These are phyloP conservation scores for Phaeomoniella chlamydospora DNA, from an alignment of 2,329 filamentous ascomycete species.

Conservation along the genomic window DNA sequence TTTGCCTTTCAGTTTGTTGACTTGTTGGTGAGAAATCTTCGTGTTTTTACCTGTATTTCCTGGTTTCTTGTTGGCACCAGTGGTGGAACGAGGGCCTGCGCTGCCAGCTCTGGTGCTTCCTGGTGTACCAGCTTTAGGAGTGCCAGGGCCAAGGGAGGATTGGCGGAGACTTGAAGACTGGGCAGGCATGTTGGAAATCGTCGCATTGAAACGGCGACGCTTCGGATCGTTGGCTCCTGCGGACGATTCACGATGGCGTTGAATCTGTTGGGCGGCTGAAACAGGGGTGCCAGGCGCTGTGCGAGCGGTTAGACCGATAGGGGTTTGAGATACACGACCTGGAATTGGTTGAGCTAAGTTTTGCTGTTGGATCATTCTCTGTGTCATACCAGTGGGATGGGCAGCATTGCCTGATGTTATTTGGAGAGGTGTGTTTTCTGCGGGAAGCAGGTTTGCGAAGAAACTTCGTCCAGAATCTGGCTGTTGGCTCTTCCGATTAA, in stretches of 20 bases:
- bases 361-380: constrained; percentile 32
- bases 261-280: constrained; percentile 14
- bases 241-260: constrained; percentile 40
- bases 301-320: constrained; percentile 18
- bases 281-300: constrained; percentile 26
- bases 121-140: constrained; percentile 44
- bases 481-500: constrained; percentile 31
- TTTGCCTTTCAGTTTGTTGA: constrained; percentile 18
- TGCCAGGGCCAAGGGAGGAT: constrained; percentile 48
- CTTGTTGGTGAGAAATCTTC: constrained; percentile 16
- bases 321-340: constrained; percentile 14
- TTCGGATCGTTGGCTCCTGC: constrained; percentile 40
- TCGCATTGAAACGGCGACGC: constrained; percentile 37
- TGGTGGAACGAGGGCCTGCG: constrained; percentile 33
- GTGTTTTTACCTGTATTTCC: constrained; percentile 29
- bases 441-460: constrained; percentile 28
- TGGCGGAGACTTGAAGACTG: constrained; percentile 43
- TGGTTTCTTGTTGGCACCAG: constrained; percentile 30
- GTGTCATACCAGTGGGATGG: constrained; percentile 35
- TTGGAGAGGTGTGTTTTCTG: constrained; percentile 35
- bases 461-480: constrained; percentile 32
- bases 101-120: constrained; percentile 42
- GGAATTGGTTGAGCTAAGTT: constrained; percentile 21
- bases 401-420: constrained; percentile 40
- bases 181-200: constrained; percentile 26